Evolutionary conservation across 1,284 basidiomycete species (phyloP), one percentile per base, ranked within the genome.

Genomic region (Ceratobasidium sp.): DNA sequence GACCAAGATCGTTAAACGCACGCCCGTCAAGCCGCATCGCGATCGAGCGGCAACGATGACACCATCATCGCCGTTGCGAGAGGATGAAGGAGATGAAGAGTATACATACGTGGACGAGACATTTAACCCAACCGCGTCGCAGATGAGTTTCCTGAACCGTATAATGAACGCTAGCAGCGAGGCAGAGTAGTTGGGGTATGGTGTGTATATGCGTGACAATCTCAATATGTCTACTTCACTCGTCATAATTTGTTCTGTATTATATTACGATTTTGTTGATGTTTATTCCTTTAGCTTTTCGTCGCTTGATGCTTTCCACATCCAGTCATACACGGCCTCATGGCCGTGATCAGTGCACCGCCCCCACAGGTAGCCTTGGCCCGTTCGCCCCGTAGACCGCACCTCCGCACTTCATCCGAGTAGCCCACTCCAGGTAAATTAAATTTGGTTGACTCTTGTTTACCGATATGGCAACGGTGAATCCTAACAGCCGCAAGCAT

Each of bases 21-120:
- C 53, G 9, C 66, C 53, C 22, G 39, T 34, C 6, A 69, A 51
- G n/a, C 2, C 37, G 2, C 51, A 29, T 9, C 19, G 39, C 27
- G 24, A 51, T 37, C 53, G 66, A n/a, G 27, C 27, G 16, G 19
- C 34, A 8, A 37, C 29, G 4, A 58, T 58, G 53, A 58, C 53
- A 11, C 66, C 66, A n/a, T 69, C 66, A 34, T 46, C 51, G 22
- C 39, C 43, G 6, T 2, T 41, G 31, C 27, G 13, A 56, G 53
- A 69, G 31, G 64, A 53, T 14, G 31, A 41, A 13, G 59, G 39
- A 48, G 64, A 58, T n/a, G 34, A 69, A 14, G 53, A 58, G 19
- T 69, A 69, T 58, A 58, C 66, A 5, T 69, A 69, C 43, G 34
- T 69, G 7, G 51, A 58, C 19, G 66, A 69, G 43, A 69, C 66